Base-by-base conservation (phyloP, 2,329 filamentous ascomycete genomes). In the Penicillium olsonii region DNA sequence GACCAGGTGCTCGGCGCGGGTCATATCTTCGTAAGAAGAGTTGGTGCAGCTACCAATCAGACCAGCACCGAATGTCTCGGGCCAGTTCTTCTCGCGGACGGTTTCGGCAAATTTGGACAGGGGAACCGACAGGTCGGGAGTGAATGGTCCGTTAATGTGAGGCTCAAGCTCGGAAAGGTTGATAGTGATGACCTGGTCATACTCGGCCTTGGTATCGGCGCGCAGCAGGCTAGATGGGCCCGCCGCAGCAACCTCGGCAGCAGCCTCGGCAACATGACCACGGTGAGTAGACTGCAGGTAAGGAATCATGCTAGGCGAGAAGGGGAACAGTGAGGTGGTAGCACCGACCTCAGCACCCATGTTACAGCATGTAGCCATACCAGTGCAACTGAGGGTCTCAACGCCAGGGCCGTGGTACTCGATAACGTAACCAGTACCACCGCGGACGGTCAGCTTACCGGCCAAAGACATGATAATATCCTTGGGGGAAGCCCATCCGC, bases 21-120 rank as follows among this genome's bases (percentile, higher is more conserved):
- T 95, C 94, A 99, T 99, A 69, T 99, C 94, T 74, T 96, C 88
- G 71, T 97, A 99, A 2, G 94, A 97, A 71, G 90, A 95, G 81
- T 99, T 99, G 42, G 94, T 99, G 79, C 94, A 99, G 76, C 91
- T 96, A 53, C 94, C 94, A 67, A 99, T 99, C 46, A 99, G 81
- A 43, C 92, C 92, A 20, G 94, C 92, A 11, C 91, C 94, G 54
- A 99, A 87, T 55, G 87, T 90, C 67, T 89, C 83, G 2, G 94
- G 94, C 94, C 94, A 99, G 42, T 87, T 78, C 71, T 96, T 90
- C 62, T 87, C 81, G 72, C 87, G 81, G 18, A 96, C 90, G 2
- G 87, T 85, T 50, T 89, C 82, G 67, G 91, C 90, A 77, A 99
- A 99, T 66, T 87, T 81, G 41, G 92, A 96, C 46, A 99, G 76